A percentile compares a stretch with the other conserved stretches of the same genome.
These are phyloP conservation scores for Stipa capillata DNA, from an alignment of 176 grass and related monocot genomes.

Conservation along the genomic window DNA sequence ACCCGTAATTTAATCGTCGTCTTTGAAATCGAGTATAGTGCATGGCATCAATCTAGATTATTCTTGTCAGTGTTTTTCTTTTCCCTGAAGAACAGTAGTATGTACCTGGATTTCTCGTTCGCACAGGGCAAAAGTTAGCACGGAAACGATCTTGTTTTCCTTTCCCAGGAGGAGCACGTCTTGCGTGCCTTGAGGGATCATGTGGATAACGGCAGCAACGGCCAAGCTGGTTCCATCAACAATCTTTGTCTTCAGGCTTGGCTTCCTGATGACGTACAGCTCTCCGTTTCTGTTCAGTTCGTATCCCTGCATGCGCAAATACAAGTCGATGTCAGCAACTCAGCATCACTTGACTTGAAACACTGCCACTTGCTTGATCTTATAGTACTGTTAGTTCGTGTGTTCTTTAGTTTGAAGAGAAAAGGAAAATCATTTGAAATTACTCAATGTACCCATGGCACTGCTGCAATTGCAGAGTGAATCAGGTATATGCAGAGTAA, in stretches of 20 bases:
- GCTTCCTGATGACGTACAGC: conserved; percentile 46
- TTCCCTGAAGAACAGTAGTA: not conserved
- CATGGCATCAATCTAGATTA: not conserved
- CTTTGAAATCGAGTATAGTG: not conserved
- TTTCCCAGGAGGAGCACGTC: conserved; percentile 51
- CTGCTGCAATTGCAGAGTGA: not conserved
- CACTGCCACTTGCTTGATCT: not conserved
- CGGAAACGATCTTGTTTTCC: conserved; percentile 18
- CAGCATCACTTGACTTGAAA: not conserved
- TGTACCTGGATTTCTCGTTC: conserved; percentile 22
- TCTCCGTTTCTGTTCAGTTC: conserved; percentile 47
- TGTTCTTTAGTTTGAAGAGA: not conserved
- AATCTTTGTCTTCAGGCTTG: conserved; percentile 29
- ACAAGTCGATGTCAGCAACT: not conserved
- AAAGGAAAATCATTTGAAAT: too few species aligned
- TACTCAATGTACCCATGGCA: not conserved
- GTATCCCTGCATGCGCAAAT: conserved; percentile 5
- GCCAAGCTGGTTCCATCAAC: conserved; percentile 59
- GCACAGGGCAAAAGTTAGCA: conserved; percentile 30
- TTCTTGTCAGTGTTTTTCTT: not conserved
- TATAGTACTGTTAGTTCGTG: not conserved
- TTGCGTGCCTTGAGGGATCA: conserved; percentile 16
- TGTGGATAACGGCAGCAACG: conserved; percentile 37
- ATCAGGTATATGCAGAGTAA: too few species aligned
- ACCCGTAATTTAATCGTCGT: not conserved